Conservation (phyloP, 768 basidiomycete genomes). For the Leccinellum luteum region DNA sequence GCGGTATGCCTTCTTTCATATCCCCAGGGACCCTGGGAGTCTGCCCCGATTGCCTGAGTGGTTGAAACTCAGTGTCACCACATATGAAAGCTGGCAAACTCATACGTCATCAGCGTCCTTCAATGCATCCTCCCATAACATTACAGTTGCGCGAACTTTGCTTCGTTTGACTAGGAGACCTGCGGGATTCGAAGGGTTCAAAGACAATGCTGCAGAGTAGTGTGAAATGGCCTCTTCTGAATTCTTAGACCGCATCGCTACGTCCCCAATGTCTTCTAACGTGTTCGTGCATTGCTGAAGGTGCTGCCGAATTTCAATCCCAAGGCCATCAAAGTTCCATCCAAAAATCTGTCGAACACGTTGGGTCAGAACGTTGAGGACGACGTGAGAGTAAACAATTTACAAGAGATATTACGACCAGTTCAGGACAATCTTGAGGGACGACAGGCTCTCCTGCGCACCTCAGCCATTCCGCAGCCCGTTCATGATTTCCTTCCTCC, state of each 20-base stretch:
- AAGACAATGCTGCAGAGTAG: not conserved
- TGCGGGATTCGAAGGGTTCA: not conserved
- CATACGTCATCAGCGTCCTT: not conserved
- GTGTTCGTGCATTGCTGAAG: not conserved
- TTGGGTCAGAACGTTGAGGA: not conserved
- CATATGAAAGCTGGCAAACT: too few species aligned
- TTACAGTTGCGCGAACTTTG: not conserved
- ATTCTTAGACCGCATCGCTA: not conserved
- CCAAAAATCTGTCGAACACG: conserved; percentile 3
- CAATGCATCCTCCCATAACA: conserved; percentile 6
- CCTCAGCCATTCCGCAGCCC: not conserved
- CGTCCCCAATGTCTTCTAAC: not conserved
- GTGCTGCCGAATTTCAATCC: not conserved
- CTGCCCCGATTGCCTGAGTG: not conserved
- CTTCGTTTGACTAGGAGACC: conserved; percentile 10
- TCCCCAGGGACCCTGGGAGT: not conserved
- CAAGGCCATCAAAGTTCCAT: conserved; percentile 10
- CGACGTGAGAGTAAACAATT: not conserved
- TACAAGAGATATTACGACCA: conserved; percentile 10
- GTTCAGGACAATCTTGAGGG: not conserved
- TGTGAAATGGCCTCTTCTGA: not conserved
- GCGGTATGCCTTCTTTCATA: not conserved
- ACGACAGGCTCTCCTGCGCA: not conserved
- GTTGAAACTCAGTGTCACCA: not conserved
- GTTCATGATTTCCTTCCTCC: not conserved